Evolutionary conservation across 768 basidiomycete genomes (phyloP).

Genomic region (Collybiopsis confluens): DNA sequence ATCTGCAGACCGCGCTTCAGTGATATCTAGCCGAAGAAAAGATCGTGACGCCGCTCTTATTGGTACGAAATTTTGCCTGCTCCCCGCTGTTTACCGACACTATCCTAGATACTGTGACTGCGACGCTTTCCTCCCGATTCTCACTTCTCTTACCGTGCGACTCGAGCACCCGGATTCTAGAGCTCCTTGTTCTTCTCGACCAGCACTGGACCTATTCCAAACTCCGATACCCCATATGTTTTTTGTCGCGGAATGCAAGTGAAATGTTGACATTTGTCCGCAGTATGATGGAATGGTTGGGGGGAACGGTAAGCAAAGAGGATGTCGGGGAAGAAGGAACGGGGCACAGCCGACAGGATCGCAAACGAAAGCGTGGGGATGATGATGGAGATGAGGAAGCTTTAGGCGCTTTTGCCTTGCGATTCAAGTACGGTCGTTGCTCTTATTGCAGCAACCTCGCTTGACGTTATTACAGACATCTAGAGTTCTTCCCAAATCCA

Average conservation of each 20-base stretch:
- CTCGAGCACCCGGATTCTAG: conserved; percentile 89
- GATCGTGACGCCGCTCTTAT: conserved; percentile 89
- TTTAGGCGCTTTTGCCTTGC: conserved; percentile 77
- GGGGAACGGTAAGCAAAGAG: conserved; percentile 90
- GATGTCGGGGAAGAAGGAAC: conserved; percentile 80
- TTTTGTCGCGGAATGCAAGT: conserved; percentile 85
- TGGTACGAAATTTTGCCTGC: conserved; percentile 37
- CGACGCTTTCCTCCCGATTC: conserved; percentile 74
- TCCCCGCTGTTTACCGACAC: neutral
- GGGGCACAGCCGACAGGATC: conserved; percentile 45
- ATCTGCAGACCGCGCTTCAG: conserved; percentile 79
- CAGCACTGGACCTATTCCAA: conserved; percentile 95
- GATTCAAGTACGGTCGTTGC: conserved; percentile 71
- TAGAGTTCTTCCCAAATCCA: conserved; percentile 89
- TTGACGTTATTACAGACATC: conserved; percentile 51
- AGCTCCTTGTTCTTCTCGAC: conserved; percentile 92
- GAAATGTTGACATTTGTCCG: conserved; percentile 94
- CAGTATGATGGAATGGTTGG: conserved; percentile 99
- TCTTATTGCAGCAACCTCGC: too few species aligned
- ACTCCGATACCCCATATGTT: conserved; percentile 83
- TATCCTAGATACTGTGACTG: conserved; percentile 75
- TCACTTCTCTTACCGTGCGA: conserved; percentile 92
- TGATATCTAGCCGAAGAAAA: conserved; percentile 82
- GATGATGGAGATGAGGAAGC: conserved; percentile 81
- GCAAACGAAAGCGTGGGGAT: conserved; percentile 51